These are phyloP conservation scores for Vitis hybrid DNA, from an alignment of 177 flowering plant genomes.

Conservation along the genomic window DNA sequence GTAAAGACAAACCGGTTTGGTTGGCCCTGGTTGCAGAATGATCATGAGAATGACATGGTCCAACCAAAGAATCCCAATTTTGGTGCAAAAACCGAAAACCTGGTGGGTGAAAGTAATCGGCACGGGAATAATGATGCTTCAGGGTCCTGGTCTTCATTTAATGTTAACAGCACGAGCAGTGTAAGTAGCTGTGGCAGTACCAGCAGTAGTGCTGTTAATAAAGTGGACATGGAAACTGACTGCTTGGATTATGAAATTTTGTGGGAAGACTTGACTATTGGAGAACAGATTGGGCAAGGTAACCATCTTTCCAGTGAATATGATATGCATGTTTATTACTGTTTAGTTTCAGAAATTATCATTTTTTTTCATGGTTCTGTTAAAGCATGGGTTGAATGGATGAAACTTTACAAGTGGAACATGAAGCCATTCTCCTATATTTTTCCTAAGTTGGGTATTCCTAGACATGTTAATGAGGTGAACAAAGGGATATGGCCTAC, in stretches of 20 bases:
- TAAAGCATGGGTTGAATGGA: too few relatives aligned
- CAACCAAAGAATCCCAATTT: constrained; percentile 34
- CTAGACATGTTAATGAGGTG: background rate
- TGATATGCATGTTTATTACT: background rate
- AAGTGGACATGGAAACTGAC: constrained; percentile 75
- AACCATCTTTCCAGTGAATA: constrained; percentile 13
- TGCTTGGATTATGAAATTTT: constrained; percentile 89
- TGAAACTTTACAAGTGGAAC: too few relatives aligned
- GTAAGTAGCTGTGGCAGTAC: constrained; percentile 94
- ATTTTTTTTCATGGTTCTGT: background rate
- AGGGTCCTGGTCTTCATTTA: constrained; percentile 84
- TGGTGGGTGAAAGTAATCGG: constrained; percentile 42
- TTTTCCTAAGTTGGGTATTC: too few relatives aligned
- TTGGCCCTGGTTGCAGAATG: constrained; percentile 68
- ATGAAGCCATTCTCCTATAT: too few relatives aligned
- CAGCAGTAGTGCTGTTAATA: constrained; percentile 77
- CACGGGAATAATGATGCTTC: constrained; percentile 63
- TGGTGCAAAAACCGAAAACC: constrained; percentile 47
- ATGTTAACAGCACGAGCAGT: constrained; percentile 91
- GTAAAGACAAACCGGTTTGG: constrained; percentile 37
- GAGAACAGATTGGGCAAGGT: constrained; percentile 99
- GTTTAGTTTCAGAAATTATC: constrained; percentile 3
- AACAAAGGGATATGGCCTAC: background rate
- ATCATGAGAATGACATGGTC: constrained; percentile 55
- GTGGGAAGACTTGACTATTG: constrained; percentile 94